phyloP scores from a whole-genome alignment of 495 filamentous ascomycete species.

The Aspergillus coremiiformis region DNA sequence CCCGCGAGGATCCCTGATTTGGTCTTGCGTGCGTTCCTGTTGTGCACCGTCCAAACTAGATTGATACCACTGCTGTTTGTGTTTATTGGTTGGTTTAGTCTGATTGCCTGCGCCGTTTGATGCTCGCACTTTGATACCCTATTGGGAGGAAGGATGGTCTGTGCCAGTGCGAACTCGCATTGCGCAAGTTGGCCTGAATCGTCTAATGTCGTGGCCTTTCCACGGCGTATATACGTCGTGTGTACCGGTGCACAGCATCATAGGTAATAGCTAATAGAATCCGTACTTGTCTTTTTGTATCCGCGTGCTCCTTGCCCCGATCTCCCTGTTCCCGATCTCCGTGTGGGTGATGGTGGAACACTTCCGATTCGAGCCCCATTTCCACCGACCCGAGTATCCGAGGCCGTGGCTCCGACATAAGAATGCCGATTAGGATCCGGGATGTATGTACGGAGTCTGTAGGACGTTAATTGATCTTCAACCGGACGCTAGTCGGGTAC shows the following conservation, averaged over 20 bases:
- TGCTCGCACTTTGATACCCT: constrained; percentile 33
- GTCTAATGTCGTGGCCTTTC: constrained; percentile 3
- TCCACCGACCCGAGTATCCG: neutral
- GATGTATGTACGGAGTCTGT: too few relatives aligned
- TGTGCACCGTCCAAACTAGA: constrained; percentile 40
- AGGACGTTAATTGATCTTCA: neutral
- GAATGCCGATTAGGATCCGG: neutral
- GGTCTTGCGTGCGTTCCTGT: constrained; percentile 32
- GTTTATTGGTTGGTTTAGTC: constrained; percentile 23
- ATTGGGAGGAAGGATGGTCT: constrained; percentile 27
- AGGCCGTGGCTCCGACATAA: neutral
- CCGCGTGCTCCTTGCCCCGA: neutral
- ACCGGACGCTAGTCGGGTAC: too few relatives aligned
- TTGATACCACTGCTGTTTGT: constrained; percentile 44
- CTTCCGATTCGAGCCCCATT: neutral
- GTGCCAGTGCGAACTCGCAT: constrained; percentile 13
- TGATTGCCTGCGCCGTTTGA: constrained; percentile 19
- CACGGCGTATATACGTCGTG: too few relatives aligned
- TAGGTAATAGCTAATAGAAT: constrained; percentile 12
- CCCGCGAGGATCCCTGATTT: constrained; percentile 31
- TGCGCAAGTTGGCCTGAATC: constrained; percentile 14
- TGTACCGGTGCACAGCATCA: neutral
- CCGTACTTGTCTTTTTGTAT: neutral
- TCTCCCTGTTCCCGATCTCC: neutral
- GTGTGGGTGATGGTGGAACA: neutral